These are phyloP conservation scores for Lipomyces chichibuensis DNA, from an alignment of 805 yeast genomes.

Conservation along the genomic window DNA sequence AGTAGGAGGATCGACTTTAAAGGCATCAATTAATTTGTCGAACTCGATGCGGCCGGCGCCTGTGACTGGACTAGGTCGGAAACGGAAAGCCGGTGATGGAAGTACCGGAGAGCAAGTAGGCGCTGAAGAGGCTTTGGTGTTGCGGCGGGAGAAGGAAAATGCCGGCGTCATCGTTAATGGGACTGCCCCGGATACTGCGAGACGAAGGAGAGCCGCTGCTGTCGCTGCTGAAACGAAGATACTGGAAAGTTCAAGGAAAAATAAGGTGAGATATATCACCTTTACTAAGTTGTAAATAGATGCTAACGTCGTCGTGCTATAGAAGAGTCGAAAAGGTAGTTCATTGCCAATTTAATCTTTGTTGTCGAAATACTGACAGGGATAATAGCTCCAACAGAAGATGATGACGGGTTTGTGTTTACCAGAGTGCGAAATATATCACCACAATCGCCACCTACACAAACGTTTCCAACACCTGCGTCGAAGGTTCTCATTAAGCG, in stretches of 20 bases:
- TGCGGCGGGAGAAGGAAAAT: slow-evolving; percentile 12
- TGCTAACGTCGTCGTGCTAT: not conserved
- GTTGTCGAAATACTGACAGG: not conserved
- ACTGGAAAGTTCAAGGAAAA: slow-evolving; percentile 27
- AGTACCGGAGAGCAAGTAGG: not conserved
- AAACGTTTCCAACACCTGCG: not conserved
- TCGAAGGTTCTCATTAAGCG: not conserved
- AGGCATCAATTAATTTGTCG: not conserved
- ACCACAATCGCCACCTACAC: slow-evolving; percentile 12
- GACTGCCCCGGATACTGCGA: not conserved
- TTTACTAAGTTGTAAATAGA: not conserved
- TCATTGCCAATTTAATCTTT: not conserved
- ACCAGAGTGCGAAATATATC: slow-evolving; percentile 37
- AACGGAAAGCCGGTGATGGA: slow-evolving; percentile 5
- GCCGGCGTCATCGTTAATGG: not conserved
- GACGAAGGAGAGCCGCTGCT: slow-evolving; percentile 33
- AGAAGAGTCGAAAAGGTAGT: slow-evolving; percentile 5
- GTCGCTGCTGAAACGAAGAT: slow-evolving; percentile 34
- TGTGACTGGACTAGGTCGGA: not conserved
- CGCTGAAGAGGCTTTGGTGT: not conserved
- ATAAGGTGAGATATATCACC: slow-evolving; percentile 3
- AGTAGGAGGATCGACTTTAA: not conserved
- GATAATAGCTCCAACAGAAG: slow-evolving; percentile 36
- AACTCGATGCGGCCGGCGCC: slow-evolving; percentile 8
- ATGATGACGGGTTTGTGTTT: slow-evolving; percentile 45